phyloP scores from a whole-genome alignment of 768 basidiomycete species.

The Lyophyllum shimeji region DNA sequence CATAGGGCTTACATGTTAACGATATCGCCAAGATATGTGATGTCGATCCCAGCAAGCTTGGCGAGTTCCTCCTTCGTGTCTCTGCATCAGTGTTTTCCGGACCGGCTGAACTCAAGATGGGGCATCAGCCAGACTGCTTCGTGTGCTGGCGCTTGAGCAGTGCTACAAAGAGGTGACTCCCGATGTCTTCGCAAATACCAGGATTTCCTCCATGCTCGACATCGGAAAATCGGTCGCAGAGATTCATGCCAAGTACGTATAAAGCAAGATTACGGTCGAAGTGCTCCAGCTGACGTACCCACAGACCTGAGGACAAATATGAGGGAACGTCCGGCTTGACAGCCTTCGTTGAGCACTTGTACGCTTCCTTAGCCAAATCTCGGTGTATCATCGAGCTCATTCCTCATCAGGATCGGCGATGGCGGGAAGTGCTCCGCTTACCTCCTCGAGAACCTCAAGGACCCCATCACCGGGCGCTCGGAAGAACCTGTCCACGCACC shows the following conservation, averaged over 20 bases:
- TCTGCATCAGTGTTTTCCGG: no score
- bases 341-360: constrained; percentile 26
- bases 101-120: not conserved
- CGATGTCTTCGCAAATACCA: constrained; percentile 35
- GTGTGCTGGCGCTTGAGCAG: constrained; percentile 32
- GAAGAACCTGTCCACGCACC: constrained; percentile 18
- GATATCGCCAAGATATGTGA: constrained; percentile 33
- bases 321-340: constrained; percentile 25
- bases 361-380: not conserved
- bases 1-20: constrained; percentile 35
- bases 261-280: no score
- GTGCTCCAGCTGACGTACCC: no score
- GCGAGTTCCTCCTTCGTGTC: constrained; percentile 14
- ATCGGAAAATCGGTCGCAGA: constrained; percentile 28
- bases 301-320: constrained; percentile 28
- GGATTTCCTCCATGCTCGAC: constrained; percentile 31
- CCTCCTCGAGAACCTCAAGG: constrained; percentile 24
- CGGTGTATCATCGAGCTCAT: not conserved
- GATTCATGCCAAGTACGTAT: constrained; percentile 20
- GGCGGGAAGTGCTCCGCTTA: constrained; percentile 23
- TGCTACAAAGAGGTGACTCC: constrained; percentile 35
- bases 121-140: constrained; percentile 22
- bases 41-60: constrained; percentile 31
- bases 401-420: constrained; percentile 19
- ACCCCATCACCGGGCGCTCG: constrained; percentile 19